These are phyloP conservation scores for Rubroshorea leprosula DNA, from an alignment of 345 rosid species.

Conservation along the genomic window DNA sequence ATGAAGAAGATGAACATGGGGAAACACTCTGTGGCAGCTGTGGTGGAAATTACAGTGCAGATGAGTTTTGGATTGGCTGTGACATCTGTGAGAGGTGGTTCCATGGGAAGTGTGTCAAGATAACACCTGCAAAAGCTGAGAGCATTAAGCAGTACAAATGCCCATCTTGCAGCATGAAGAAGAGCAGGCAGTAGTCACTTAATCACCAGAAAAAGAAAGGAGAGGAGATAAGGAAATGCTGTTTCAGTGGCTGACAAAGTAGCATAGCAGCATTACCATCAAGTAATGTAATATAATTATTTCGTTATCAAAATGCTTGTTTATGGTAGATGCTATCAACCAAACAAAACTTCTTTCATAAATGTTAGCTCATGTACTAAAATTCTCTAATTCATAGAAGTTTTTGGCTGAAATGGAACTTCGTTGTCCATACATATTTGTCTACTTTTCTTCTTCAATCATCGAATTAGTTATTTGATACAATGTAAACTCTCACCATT, in stretches of 20 bases:
- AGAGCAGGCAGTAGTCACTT: slow-evolving; percentile 39
- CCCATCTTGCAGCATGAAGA: slow-evolving; percentile 80
- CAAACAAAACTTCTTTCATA: slow-evolving; percentile 10
- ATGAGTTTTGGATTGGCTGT: slow-evolving; percentile 85
- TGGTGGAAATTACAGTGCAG: slow-evolving; percentile 62
- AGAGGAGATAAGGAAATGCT: slow-evolving; percentile 1
- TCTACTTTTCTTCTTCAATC: no score
- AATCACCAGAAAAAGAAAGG: background rate
- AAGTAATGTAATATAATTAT: slow-evolving; percentile 20
- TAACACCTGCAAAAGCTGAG: slow-evolving; percentile 80
- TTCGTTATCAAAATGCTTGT: slow-evolving; percentile 15
- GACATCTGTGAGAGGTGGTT: slow-evolving; percentile 82
- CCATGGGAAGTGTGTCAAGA: slow-evolving; percentile 82
- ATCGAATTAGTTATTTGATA: no score
- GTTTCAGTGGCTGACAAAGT: slow-evolving; percentile 14
- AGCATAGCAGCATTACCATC: slow-evolving; percentile 13
- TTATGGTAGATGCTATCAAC: slow-evolving; percentile 21
- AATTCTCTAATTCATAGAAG: slow-evolving; percentile 17
- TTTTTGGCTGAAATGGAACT: no score
- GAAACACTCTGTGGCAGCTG: slow-evolving; percentile 77
- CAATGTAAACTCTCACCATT: no score
- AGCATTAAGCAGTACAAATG: slow-evolving; percentile 82
- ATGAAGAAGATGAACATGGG: slow-evolving; percentile 69
- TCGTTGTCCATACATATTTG: no score
- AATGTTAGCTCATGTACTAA: slow-evolving; percentile 22